Percentiles rank a stretch among this genome's conserved stretches.
These are phyloP conservation scores for Epichloe gansuensis DNA, from an alignment of 2,329 filamentous ascomycete genomes.

Conservation along the genomic window DNA sequence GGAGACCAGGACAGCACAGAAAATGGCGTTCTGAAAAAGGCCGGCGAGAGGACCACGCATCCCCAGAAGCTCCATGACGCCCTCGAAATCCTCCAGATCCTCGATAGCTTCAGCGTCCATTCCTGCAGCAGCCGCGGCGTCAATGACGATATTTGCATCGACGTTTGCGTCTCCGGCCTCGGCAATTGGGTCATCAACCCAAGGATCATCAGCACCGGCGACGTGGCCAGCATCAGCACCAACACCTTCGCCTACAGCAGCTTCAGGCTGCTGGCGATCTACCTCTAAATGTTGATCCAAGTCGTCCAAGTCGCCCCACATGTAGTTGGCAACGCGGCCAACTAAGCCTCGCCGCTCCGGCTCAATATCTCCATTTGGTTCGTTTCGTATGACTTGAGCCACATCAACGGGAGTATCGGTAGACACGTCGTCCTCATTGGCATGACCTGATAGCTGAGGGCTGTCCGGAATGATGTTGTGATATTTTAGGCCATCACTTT, in stretches of 20 bases:
- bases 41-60: slow-evolving; percentile 89
- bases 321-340: slow-evolving; percentile 39
- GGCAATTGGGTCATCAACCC: slow-evolving; percentile 12
- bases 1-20: slow-evolving; percentile 81
- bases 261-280: slow-evolving; percentile 12
- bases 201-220: slow-evolving; percentile 33
- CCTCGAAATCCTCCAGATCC: slow-evolving; percentile 88
- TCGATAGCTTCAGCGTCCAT: slow-evolving; percentile 66
- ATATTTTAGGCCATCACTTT: background rate
- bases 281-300: slow-evolving; percentile 27
- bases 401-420: slow-evolving; percentile 3
- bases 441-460: slow-evolving; percentile 1
- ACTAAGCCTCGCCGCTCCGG: slow-evolving; percentile 15
- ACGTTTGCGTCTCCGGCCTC: slow-evolving; percentile 24
- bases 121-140: slow-evolving; percentile 42
- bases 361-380: slow-evolving; percentile 7
- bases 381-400: slow-evolving; percentile 5
- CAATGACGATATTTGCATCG: slow-evolving; percentile 17
- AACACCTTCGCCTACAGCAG: slow-evolving; percentile 21
- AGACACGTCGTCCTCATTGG: background rate
- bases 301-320: slow-evolving; percentile 47
- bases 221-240: slow-evolving; percentile 38
- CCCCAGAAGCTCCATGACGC: slow-evolving; percentile 87
- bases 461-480: background rate
- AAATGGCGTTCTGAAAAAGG: slow-evolving; percentile 87